Conservation (phyloP, 371 early-diverging fungal genomes). For the Mortierella sp. region DNA sequence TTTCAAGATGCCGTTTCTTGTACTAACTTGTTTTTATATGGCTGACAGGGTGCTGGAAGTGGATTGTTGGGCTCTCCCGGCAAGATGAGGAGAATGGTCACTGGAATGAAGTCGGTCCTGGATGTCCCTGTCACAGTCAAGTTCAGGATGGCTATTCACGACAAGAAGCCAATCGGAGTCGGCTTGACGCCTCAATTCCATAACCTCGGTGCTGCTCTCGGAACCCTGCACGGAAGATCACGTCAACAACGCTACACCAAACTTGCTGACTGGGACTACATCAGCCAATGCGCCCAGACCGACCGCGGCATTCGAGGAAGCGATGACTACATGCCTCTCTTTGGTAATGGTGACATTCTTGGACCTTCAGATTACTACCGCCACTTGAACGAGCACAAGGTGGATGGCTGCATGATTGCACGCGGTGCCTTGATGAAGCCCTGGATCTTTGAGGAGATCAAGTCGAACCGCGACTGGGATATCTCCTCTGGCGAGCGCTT, state of each 20-base stretch:
- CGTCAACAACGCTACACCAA: conserved; percentile 94
- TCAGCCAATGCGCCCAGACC: conserved; percentile 68
- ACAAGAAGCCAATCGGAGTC: conserved; percentile 78
- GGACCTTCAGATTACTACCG: conserved; percentile 88
- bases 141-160: conserved; percentile 86
- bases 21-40: neutral
- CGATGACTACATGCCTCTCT: conserved; percentile 63
- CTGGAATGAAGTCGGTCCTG: conserved; percentile 77
- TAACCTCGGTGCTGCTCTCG: conserved; percentile 71
- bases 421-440: conserved; percentile 88
- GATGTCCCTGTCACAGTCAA: conserved; percentile 93
- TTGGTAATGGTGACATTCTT: conserved; percentile 94
- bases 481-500: conserved; percentile 93
- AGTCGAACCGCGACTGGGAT: conserved; percentile 89
- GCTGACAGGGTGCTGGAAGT: conserved; percentile 83
- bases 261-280: conserved; percentile 94
- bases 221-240: conserved; percentile 91
- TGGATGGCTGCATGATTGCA: conserved; percentile 95
- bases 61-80: conserved; percentile 80
- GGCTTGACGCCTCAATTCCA: conserved; percentile 79
- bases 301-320: conserved; percentile 68
- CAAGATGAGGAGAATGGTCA: conserved; percentile 82
- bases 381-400: conserved; percentile 69
- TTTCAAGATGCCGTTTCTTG: neutral
- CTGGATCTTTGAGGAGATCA: conserved; percentile 97